Evolutionary conservation across 2,329 filamentous ascomycete genomes (phyloP).

Genomic region (Fusarium transvaalense): DNA sequence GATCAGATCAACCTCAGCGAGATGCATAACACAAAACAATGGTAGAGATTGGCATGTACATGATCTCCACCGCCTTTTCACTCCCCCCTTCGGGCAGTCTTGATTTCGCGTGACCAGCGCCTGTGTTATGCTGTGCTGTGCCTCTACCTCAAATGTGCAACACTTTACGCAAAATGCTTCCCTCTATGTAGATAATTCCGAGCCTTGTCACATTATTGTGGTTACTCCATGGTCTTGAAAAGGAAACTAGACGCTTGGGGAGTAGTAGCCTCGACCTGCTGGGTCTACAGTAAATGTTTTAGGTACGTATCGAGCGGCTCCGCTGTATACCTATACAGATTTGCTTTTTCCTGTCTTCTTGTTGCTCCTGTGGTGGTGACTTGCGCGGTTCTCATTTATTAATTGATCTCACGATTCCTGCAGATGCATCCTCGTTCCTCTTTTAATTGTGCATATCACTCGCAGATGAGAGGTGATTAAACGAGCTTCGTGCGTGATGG

Average conservation of each 20-base stretch:
- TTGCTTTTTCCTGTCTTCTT: slow-evolving; percentile 14
- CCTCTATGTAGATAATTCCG: slow-evolving; percentile 22
- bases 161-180: slow-evolving; percentile 18
- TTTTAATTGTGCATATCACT: slow-evolving; percentile 24
- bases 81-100: slow-evolving; percentile 13
- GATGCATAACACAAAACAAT: slow-evolving; percentile 26
- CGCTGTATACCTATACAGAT: neutral
- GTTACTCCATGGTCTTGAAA: slow-evolving; percentile 11
- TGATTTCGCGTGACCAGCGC: slow-evolving; percentile 31
- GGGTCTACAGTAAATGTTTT: slow-evolving; percentile 10
- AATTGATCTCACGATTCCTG: slow-evolving; percentile 24
- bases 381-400: slow-evolving; percentile 28
- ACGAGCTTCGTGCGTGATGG: slow-evolving; percentile 19
- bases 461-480: slow-evolving; percentile 36
- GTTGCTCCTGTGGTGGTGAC: slow-evolving; percentile 7
- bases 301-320: slow-evolving; percentile 24
- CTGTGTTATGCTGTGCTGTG: neutral
- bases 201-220: slow-evolving; percentile 20
- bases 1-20: slow-evolving; percentile 17
- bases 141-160: slow-evolving; percentile 34
- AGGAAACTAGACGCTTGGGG: slow-evolving; percentile 8
- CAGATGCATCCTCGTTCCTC: neutral
- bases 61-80: slow-evolving; percentile 39
- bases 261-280: slow-evolving; percentile 3
- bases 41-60: slow-evolving; percentile 16